phyloP scores from a whole-genome alignment of 2,329 filamentous ascomycete genomes.

The Mollisiaceae sp. region DNA sequence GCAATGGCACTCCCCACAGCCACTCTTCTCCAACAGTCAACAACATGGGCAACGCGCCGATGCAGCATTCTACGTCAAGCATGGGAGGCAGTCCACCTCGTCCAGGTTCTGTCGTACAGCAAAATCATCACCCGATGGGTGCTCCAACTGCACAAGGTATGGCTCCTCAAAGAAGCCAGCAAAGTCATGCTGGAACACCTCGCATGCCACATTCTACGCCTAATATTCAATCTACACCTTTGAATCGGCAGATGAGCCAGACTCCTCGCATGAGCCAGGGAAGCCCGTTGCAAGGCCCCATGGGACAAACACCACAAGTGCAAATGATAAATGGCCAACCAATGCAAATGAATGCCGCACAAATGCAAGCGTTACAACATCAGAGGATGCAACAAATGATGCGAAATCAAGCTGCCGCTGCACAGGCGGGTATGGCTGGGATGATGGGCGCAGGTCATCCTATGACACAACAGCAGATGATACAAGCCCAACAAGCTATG shows the following conservation, averaged over 20 bases:
- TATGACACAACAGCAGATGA: slow-evolving; percentile 33
- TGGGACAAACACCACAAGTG: slow-evolving; percentile 62
- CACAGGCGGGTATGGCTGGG: slow-evolving; percentile 46
- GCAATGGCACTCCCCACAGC: slow-evolving; percentile 67
- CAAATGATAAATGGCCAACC: slow-evolving; percentile 53
- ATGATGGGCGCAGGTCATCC: slow-evolving; percentile 40
- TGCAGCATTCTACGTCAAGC: slow-evolving; percentile 69
- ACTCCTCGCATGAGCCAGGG: slow-evolving; percentile 68
- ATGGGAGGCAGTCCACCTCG: slow-evolving; percentile 72
- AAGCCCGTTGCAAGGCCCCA: slow-evolving; percentile 64
- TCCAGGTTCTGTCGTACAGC: slow-evolving; percentile 68
- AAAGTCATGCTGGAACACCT: slow-evolving; percentile 69
- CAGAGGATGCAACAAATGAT: slow-evolving; percentile 44
- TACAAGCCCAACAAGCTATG: slow-evolving; percentile 20
- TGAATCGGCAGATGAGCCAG: slow-evolving; percentile 56
- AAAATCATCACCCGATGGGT: slow-evolving; percentile 58
- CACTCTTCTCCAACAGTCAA: slow-evolving; percentile 70
- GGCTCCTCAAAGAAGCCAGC: slow-evolving; percentile 68
- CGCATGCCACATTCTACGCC: slow-evolving; percentile 66
- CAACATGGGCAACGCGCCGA: slow-evolving; percentile 51
- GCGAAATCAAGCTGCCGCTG: slow-evolving; percentile 26
- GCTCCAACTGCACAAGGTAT: slow-evolving; percentile 66
- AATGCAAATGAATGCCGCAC: slow-evolving; percentile 43
- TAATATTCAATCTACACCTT: slow-evolving; percentile 66
- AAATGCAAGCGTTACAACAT: slow-evolving; percentile 36